Conservation (phyloP, 371 early-diverging fungal species). For the Mortierella sp. region DNA sequence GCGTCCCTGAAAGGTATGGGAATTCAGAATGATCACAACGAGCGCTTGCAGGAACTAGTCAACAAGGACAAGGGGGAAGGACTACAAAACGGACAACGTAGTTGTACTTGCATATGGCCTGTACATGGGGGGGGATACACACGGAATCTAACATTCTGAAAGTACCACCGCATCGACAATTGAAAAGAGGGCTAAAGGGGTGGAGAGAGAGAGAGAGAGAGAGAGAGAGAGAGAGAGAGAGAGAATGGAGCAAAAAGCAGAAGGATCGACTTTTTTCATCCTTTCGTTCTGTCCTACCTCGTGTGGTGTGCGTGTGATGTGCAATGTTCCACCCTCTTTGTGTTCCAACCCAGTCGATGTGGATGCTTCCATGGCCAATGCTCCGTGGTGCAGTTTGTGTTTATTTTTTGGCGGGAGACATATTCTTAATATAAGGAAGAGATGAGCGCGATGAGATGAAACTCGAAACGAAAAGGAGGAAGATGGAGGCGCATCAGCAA, state of each 20-base stretch:
- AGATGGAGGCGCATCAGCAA: background rate
- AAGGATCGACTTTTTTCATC: background rate
- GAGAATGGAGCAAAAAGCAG: background rate
- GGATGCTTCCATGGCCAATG: background rate
- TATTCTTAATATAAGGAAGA: background rate
- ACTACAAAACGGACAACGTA: background rate
- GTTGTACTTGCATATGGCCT: background rate
- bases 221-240: background rate
- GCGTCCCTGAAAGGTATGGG: background rate
- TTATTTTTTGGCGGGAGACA: background rate
- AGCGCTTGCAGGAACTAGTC: background rate
- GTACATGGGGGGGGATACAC: background rate
- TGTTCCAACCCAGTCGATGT: background rate
- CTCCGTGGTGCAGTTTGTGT: background rate
- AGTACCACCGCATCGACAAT: background rate
- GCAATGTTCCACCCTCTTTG: background rate
- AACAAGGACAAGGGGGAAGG: background rate
- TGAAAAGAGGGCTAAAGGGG: background rate
- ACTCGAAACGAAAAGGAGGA: background rate
- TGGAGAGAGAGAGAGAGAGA: background rate
- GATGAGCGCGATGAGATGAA: background rate
- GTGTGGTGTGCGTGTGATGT: background rate
- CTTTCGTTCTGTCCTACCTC: background rate
- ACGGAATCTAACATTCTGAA: background rate
- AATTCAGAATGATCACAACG: background rate